Evolutionary conservation across 164 flowering plant species (phyloP).

Genomic region (Berberis vulgaris): DNA sequence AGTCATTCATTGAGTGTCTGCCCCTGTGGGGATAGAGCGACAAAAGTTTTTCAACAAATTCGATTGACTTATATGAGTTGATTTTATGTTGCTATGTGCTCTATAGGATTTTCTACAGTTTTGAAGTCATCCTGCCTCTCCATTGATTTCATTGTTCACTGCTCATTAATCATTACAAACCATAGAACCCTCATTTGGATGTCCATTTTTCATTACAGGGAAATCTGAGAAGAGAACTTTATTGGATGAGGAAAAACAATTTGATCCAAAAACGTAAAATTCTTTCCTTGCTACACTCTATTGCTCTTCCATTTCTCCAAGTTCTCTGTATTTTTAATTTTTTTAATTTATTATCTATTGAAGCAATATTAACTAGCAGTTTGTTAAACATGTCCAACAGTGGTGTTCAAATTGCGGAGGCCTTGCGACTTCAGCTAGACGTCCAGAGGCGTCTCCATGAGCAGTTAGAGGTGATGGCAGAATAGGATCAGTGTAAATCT

Average conservation of each 20-base stretch:
- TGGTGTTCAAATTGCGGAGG: slow-evolving; percentile 58
- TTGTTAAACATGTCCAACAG: slow-evolving; percentile 19
- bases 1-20: too few species aligned
- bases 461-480: slow-evolving; percentile 44
- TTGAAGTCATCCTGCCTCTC: too few species aligned
- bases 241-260: slow-evolving; percentile 20
- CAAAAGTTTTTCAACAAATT: too few species aligned
- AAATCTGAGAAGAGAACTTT: slow-evolving; percentile 32
- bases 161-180: too few species aligned
- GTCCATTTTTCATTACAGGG: slow-evolving; percentile 25
- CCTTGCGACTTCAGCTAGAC: slow-evolving; percentile 65
- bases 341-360: too few species aligned
- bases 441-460: slow-evolving; percentile 81
- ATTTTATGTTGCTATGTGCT: too few species aligned
- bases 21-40: too few species aligned
- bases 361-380: background rate
- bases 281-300: background rate
- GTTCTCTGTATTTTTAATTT: too few species aligned
- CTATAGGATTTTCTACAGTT: too few species aligned
- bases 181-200: too few species aligned
- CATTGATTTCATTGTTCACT: too few species aligned
- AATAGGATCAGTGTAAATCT: background rate
- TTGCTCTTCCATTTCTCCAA: background rate
- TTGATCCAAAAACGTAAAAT: slow-evolving; percentile 43
- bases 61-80: too few species aligned